Evolutionary conservation across 176 grass and related monocot genomes (phyloP).

Genomic region (Leersia perrieri): DNA sequence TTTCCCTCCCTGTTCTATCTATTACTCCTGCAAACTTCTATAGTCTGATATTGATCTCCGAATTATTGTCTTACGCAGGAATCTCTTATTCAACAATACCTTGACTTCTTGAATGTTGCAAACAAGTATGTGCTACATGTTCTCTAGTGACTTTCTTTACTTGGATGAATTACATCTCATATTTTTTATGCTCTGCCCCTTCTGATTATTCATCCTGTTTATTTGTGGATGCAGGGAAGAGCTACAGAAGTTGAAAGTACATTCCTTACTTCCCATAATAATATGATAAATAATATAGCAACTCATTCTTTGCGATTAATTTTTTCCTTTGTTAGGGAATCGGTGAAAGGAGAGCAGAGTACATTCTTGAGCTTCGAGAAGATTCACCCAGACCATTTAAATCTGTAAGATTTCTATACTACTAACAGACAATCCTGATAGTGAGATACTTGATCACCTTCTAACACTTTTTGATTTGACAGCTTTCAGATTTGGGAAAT

Average conservation of each 20-base stretch:
- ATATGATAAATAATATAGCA: constrained; percentile 8
- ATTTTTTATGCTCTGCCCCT: neutral
- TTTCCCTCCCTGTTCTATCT: neutral
- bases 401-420: constrained; percentile 56
- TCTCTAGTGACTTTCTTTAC: constrained; percentile 5
- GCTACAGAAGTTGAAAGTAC: constrained; percentile 80
- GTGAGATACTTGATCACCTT: constrained; percentile 4
- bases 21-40: neutral
- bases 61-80: constrained; percentile 48
- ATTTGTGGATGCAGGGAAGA: constrained; percentile 71
- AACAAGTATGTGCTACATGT: constrained; percentile 61
- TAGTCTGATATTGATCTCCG: constrained; percentile 16
- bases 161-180: neutral
- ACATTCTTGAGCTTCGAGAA: constrained; percentile 79
- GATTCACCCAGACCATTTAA: constrained; percentile 69
- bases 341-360: constrained; percentile 78
- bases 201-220: constrained; percentile 39
- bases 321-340: constrained; percentile 64
- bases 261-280: constrained; percentile 6
- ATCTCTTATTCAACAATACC: constrained; percentile 73
- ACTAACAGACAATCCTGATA: neutral
- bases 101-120: constrained; percentile 74
- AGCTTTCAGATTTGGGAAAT: constrained; percentile 79
- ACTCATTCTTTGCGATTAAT: constrained; percentile 17
- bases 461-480: constrained; percentile 37